Evolutionary conservation across 176 grass and related monocot species (phyloP).

Genomic region (Pharus latifolius): DNA sequence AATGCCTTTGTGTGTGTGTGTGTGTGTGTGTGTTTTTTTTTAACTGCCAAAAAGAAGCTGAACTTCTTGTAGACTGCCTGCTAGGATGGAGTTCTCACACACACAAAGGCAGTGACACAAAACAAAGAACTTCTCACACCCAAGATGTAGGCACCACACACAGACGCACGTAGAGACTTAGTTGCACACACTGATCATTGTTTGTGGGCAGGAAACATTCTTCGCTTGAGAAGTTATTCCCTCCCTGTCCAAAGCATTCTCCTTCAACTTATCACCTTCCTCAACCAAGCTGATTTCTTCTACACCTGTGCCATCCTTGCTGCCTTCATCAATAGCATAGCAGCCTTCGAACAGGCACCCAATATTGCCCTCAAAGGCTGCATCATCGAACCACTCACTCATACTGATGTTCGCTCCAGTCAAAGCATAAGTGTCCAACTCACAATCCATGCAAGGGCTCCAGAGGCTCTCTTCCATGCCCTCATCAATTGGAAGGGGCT

Average conservation of each 20-base stretch:
- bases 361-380: slow-evolving; percentile 24
- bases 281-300: slow-evolving; percentile 19
- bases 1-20: slow-evolving; percentile 4
- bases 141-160: not conserved
- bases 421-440: slow-evolving; percentile 2
- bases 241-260: not conserved
- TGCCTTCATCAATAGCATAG: not conserved
- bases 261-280: slow-evolving; percentile 8
- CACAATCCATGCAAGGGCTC: slow-evolving; percentile 38
- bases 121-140: not conserved
- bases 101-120: not conserved
- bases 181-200: slow-evolving; percentile 43
- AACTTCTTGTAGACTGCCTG: not conserved
- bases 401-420: slow-evolving; percentile 1
- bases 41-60: slow-evolving; percentile 5
- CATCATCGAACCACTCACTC: slow-evolving; percentile 17
- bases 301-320: slow-evolving; percentile 1
- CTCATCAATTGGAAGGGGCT: not conserved
- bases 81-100: no score
- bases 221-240: slow-evolving; percentile 12
- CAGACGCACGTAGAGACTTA: not conserved
- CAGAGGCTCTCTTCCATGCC: slow-evolving; percentile 24
- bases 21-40: not conserved
- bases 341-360: slow-evolving; percentile 34
- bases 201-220: slow-evolving; percentile 9